Conservation (phyloP, 148 eudicot species). For the Mesembryanthemum crystallinum region DNA sequence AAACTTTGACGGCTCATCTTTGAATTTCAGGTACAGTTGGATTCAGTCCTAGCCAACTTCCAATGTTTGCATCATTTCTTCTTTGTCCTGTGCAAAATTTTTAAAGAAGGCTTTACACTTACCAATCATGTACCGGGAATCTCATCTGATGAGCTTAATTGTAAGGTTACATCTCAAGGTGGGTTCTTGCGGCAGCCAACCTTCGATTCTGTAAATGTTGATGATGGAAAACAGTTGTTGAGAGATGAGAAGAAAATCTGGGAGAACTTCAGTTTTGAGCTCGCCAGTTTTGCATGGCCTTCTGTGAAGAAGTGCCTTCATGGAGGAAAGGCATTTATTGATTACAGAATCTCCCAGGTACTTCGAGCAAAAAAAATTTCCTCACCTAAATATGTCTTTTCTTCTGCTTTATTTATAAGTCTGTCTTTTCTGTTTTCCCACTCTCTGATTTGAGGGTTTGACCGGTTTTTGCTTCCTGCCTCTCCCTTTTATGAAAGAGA, state of each 20-base stretch:
- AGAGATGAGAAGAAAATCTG: constrained; percentile 44
- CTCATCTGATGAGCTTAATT: constrained; percentile 38
- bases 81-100: constrained; percentile 80
- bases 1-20: neutral
- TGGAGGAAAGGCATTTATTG: constrained; percentile 68
- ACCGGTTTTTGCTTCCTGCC: neutral
- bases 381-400: neutral
- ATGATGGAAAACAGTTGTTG: constrained; percentile 28
- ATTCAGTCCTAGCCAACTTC: constrained; percentile 60
- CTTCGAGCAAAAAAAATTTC: neutral
- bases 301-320: constrained; percentile 64
- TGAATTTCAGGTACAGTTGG: constrained; percentile 64
- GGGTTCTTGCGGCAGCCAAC: constrained; percentile 75
- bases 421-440: neutral
- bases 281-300: constrained; percentile 74
- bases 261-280: constrained; percentile 64
- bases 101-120: constrained; percentile 60
- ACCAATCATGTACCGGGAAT: constrained; percentile 30
- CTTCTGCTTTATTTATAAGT: neutral
- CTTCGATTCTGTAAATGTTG: constrained; percentile 34
- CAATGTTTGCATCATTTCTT: constrained; percentile 84
- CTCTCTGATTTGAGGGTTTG: constrained; percentile 12
- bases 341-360: constrained; percentile 80
- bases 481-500: neutral
- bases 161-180: constrained; percentile 68